Evolutionary conservation across 164 flowering plant genomes (phyloP).

Genomic region (Tetracentron sinense): DNA sequence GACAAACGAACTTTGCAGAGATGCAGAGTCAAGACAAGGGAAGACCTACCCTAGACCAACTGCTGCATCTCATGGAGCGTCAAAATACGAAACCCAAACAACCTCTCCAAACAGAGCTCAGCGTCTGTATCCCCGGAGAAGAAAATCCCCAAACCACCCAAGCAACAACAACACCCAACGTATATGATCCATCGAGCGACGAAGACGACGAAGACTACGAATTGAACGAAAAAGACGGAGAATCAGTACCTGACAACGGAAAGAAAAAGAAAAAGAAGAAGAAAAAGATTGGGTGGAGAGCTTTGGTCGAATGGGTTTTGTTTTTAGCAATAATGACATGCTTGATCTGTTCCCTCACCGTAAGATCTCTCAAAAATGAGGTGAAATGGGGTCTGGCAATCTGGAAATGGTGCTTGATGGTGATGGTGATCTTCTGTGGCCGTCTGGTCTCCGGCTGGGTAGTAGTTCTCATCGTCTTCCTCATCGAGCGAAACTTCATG

Average conservation of each 20-base stretch:
- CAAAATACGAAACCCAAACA: neutral
- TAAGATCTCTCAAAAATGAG: slow-evolving; percentile 1
- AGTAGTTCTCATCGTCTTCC: slow-evolving; percentile 28
- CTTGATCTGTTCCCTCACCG: slow-evolving; percentile 25
- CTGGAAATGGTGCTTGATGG: slow-evolving; percentile 48
- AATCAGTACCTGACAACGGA: neutral
- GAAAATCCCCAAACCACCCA: neutral
- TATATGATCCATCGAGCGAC: neutral
- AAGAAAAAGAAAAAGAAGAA: slow-evolving; percentile 10
- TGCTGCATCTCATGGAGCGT: slow-evolving; percentile 15
- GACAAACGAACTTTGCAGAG: too few species aligned
- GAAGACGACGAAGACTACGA: slow-evolving; percentile 10
- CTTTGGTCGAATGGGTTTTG: slow-evolving; percentile 20
- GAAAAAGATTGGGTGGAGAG: slow-evolving; percentile 16
- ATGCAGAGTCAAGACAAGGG: slow-evolving; percentile 10
- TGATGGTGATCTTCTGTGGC: slow-evolving; percentile 38
- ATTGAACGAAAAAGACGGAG: neutral
- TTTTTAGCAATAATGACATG: slow-evolving; percentile 21
- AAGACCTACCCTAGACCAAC: slow-evolving; percentile 8
- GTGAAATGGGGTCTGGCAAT: slow-evolving; percentile 23
- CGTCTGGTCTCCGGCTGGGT: slow-evolving; percentile 39
- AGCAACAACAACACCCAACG: neutral
- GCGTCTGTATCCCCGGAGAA: neutral
- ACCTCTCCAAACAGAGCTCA: slow-evolving; percentile 3
- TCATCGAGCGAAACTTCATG: slow-evolving; percentile 47